A percentile compares a stretch with the other conserved stretches of the same genome.
phyloP scores from a whole-genome alignment of 2,329 filamentous ascomycete genomes.

The Trichothecium roseum region DNA sequence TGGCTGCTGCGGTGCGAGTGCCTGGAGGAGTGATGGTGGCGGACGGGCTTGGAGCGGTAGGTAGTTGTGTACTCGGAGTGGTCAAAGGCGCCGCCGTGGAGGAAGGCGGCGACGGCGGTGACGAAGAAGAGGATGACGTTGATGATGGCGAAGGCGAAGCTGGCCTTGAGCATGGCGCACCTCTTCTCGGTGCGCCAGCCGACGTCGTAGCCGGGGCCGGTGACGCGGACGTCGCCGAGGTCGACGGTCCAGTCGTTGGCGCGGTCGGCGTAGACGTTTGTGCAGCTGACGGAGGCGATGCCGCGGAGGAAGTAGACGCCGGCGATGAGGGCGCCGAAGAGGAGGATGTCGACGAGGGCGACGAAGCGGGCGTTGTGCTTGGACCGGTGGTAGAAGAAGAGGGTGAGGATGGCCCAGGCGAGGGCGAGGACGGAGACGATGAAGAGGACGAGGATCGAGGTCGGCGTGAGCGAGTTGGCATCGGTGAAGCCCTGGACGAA shows the following conservation, averaged over 20 bases:
- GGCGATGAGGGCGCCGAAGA: constrained; percentile 55
- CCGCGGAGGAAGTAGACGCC: constrained; percentile 49
- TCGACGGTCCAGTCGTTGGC: constrained; percentile 41
- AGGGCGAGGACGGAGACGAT: constrained; percentile 54
- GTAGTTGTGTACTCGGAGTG: constrained; percentile 12
- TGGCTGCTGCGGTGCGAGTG: constrained; percentile 30
- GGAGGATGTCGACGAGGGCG: constrained; percentile 46
- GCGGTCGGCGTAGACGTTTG: constrained; percentile 43
- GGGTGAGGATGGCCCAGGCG: constrained; percentile 53
- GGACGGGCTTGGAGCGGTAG: constrained; percentile 17
- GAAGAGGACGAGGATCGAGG: constrained; percentile 56
- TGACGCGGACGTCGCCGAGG: constrained; percentile 51
- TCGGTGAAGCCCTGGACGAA: constrained; percentile 51
- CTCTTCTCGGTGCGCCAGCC: constrained; percentile 53
- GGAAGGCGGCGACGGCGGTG: constrained; percentile 60
- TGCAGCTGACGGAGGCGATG: constrained; percentile 57
- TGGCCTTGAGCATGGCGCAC: constrained; percentile 87
- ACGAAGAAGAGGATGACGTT: constrained; percentile 71
- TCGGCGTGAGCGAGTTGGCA: constrained; percentile 47
- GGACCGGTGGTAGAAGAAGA: constrained; percentile 57
- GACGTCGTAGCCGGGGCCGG: constrained; percentile 38
- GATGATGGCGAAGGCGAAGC: constrained; percentile 85
- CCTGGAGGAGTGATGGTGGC: constrained; percentile 24
- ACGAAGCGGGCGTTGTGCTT: constrained; percentile 52
- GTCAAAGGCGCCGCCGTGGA: constrained; percentile 38